phyloP scores from a whole-genome alignment of 768 basidiomycete genomes.

The Tulasnella sp. region DNA sequence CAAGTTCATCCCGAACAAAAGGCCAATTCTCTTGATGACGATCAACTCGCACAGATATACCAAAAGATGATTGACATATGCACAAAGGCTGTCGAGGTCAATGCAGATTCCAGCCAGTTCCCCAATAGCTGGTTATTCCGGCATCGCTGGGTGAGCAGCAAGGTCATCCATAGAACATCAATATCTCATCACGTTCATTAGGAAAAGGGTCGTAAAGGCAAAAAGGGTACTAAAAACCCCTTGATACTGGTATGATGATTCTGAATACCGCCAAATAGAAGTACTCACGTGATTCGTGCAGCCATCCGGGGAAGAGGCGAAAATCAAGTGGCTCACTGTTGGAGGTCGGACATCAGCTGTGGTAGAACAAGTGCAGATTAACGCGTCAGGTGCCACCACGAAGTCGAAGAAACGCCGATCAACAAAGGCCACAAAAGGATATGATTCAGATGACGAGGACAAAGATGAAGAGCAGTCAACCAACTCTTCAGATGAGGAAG shows the following conservation, averaged over 20 bases:
- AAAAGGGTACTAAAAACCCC: conserved; percentile 32
- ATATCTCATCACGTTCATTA: conserved; percentile 21
- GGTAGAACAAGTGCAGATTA: conserved; percentile 46
- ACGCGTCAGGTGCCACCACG: not conserved
- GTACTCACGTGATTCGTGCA: conserved; percentile 22
- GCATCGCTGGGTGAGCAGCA: conserved; percentile 45
- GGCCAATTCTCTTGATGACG: conserved; percentile 40
- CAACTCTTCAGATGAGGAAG: conserved; percentile 3
- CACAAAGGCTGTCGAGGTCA: conserved; percentile 45
- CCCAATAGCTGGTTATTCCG: conserved; percentile 56
- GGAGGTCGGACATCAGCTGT: conserved; percentile 68
- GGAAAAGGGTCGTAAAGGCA: conserved; percentile 56
- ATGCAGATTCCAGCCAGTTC: conserved; percentile 57
- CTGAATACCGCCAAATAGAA: conserved; percentile 20
- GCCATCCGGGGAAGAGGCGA: conserved; percentile 58
- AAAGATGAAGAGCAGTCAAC: not conserved
- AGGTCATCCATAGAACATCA: not conserved
- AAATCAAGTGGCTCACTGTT: conserved; percentile 60
- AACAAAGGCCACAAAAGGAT: not conserved
- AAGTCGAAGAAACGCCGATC: not conserved
- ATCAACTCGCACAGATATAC: conserved; percentile 40
- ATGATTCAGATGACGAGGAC: conserved; percentile 1
- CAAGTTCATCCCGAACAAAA: conserved; percentile 59
- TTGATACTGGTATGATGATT: conserved; percentile 33
- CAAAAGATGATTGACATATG: conserved; percentile 44